Evolutionary conservation across 768 basidiomycete species (phyloP).

Genomic region (Imleria badia): DNA sequence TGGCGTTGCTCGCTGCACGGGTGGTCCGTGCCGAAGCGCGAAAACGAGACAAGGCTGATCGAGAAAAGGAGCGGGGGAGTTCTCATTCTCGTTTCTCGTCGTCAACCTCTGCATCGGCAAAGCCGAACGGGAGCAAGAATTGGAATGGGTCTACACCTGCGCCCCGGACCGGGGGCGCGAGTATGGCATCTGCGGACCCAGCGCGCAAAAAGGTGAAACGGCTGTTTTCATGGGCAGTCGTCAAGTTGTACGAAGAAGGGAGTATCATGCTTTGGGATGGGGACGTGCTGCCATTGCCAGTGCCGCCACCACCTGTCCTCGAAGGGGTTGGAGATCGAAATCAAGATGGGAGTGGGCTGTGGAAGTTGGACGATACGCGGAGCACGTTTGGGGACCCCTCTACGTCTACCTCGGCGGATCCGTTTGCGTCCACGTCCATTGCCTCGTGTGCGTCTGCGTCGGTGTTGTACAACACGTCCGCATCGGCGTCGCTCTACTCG

Average conservation of each 20-base stretch:
- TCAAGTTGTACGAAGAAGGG: slow-evolving; percentile 68
- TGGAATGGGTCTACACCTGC: not conserved
- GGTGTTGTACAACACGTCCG: slow-evolving; percentile 23
- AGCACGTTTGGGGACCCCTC: slow-evolving; percentile 26
- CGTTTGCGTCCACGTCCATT: not conserved
- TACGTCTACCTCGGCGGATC: slow-evolving; percentile 5
- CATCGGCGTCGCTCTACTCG: slow-evolving; percentile 24
- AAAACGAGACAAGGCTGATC: slow-evolving; percentile 50
- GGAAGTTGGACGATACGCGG: slow-evolving; percentile 40
- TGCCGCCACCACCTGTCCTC: slow-evolving; percentile 8
- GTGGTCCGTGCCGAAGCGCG: slow-evolving; percentile 63
- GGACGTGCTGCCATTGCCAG: slow-evolving; percentile 41
- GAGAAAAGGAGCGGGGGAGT: slow-evolving; percentile 32
- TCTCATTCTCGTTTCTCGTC: not conserved
- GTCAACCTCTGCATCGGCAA: not conserved
- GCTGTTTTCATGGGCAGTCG: slow-evolving; percentile 64
- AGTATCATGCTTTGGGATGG: slow-evolving; percentile 74
- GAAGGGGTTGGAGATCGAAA: not conserved
- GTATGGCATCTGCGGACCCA: slow-evolving; percentile 11
- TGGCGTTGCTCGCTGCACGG: slow-evolving; percentile 59
- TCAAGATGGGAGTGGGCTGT: slow-evolving; percentile 36
- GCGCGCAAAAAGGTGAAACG: slow-evolving; percentile 56
- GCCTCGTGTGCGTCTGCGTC: slow-evolving; percentile 20
- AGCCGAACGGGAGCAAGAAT: not conserved
- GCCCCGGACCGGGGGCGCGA: not conserved